These are phyloP conservation scores for Cnidoscolus chayamansa DNA, from an alignment of 441 rosid species.

Conservation along the genomic window DNA sequence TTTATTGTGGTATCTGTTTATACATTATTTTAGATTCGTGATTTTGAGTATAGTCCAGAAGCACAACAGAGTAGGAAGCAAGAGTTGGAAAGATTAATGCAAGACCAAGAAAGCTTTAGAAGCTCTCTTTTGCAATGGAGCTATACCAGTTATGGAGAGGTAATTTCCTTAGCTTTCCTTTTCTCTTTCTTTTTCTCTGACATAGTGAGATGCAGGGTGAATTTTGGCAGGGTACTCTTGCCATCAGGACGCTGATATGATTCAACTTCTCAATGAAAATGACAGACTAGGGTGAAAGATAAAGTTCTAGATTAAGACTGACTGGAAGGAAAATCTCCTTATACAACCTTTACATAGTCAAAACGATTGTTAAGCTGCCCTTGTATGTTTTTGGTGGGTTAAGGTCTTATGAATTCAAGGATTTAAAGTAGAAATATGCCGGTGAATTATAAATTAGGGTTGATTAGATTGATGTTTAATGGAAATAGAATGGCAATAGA, in stretches of 20 bases:
- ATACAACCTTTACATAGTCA: too few species aligned
- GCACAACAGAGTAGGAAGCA: slow-evolving; percentile 83
- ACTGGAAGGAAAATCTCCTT: too few species aligned
- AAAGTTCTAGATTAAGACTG: too few species aligned
- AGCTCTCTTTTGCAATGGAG: slow-evolving; percentile 97
- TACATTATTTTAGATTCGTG: slow-evolving; percentile 62
- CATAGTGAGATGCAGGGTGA: background rate
- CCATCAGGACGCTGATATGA: too few species aligned
- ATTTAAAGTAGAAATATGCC: background rate
- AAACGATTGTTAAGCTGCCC: background rate
- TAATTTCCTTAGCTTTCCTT: slow-evolving; percentile 24
- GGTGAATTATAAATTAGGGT: background rate
- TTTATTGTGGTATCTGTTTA: slow-evolving; percentile 13
- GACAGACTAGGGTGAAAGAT: too few species aligned
- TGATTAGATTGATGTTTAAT: background rate
- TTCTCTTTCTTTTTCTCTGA: background rate
- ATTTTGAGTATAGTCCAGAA: slow-evolving; percentile 86
- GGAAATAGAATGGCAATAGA: slow-evolving; percentile 3
- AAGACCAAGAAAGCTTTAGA: slow-evolving; percentile 77
- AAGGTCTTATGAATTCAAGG: background rate
- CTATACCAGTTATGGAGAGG: slow-evolving; percentile 97
- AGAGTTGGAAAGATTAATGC: slow-evolving; percentile 72
- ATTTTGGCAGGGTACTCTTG: background rate
- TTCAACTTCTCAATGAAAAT: too few species aligned
- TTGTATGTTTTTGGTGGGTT: background rate